These are phyloP conservation scores for Pelargonium fulgidum DNA, from an alignment of 441 rosid species.

Conservation along the genomic window DNA sequence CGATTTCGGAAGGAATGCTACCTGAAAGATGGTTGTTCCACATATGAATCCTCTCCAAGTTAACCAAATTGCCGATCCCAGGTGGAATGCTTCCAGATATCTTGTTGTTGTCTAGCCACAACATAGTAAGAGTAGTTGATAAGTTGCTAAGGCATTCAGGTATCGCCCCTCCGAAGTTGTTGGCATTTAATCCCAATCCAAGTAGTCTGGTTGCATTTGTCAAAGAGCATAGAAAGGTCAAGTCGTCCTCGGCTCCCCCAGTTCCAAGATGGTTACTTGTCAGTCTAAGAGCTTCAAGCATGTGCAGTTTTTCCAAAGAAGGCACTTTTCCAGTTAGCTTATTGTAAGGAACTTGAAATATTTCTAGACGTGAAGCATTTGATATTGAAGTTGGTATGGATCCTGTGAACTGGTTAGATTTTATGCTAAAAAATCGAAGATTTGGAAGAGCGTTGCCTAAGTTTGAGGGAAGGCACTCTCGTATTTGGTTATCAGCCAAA, in stretches of 20 bases:
- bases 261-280: slow-evolving; percentile 11
- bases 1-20: too few species aligned
- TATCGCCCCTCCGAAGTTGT: slow-evolving; percentile 20
- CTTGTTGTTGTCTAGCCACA: background rate
- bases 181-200: background rate
- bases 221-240: slow-evolving; percentile 22
- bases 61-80: slow-evolving; percentile 8
- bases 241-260: too few species aligned
- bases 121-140: background rate
- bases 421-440: background rate
- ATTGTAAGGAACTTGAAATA: too few species aligned
- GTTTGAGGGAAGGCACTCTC: slow-evolving; percentile 18
- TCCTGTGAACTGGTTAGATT: slow-evolving; percentile 4
- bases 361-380: slow-evolving; percentile 18
- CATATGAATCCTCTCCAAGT: background rate
- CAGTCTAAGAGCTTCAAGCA: background rate
- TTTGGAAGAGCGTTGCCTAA: slow-evolving; percentile 18
- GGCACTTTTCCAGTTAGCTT: too few species aligned
- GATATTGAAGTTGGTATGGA: slow-evolving; percentile 22
- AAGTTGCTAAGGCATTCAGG: slow-evolving; percentile 22
- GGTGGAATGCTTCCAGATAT: slow-evolving; percentile 16
- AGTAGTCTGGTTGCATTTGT: slow-evolving; percentile 13
- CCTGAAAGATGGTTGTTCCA: slow-evolving; percentile 13
- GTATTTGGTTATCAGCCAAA: slow-evolving; percentile 9
- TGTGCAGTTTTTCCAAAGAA: background rate